These are phyloP conservation scores for Colletotrichum neosansevieriae DNA, from an alignment of 2,329 filamentous ascomycete genomes.

Conservation along the genomic window DNA sequence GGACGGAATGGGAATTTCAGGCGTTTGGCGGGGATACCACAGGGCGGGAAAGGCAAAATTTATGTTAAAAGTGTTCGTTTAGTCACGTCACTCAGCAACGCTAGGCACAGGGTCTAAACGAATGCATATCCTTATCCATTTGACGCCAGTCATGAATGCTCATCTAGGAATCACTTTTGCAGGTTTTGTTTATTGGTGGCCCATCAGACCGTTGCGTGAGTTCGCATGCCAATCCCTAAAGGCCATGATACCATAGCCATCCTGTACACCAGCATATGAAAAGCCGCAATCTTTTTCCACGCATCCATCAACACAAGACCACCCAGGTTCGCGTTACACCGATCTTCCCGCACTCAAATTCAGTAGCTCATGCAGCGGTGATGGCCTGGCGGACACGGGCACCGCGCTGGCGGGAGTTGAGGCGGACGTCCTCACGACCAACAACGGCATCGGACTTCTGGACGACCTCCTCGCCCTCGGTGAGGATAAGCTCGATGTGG, in stretches of 20 bases:
- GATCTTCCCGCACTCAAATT: constrained; percentile 31
- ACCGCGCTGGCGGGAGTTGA: constrained; percentile 95
- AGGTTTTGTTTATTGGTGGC: constrained; percentile 41
- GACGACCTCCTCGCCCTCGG: constrained; percentile 95
- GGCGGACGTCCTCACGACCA: constrained; percentile 73
- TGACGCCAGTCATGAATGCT: constrained; percentile 34
- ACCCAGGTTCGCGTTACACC: constrained; percentile 38
- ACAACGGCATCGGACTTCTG: constrained; percentile 84
- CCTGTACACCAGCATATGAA: constrained; percentile 49
- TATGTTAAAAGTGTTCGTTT: not conserved
- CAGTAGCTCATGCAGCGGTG: constrained; percentile 68
- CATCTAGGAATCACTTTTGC: constrained; percentile 35
- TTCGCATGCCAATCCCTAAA: constrained; percentile 52
- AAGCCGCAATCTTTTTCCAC: constrained; percentile 43
- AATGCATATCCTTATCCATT: constrained; percentile 48
- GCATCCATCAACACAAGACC: constrained; percentile 41
- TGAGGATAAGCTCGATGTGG: constrained; percentile 99
- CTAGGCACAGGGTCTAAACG: constrained; percentile 40
- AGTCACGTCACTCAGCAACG: too few relatives aligned
- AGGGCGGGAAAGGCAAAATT: not conserved
- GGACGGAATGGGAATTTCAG: not conserved
- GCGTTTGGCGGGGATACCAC: constrained; percentile 29
- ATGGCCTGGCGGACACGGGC: constrained; percentile 73
- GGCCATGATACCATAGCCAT: constrained; percentile 50
- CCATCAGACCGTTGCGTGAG: constrained; percentile 38